Evolutionary conservation across 2,329 filamentous ascomycete species (phyloP), one percentile per base, ranked within the genome.

Genomic region (Phoma herbarum): DNA sequence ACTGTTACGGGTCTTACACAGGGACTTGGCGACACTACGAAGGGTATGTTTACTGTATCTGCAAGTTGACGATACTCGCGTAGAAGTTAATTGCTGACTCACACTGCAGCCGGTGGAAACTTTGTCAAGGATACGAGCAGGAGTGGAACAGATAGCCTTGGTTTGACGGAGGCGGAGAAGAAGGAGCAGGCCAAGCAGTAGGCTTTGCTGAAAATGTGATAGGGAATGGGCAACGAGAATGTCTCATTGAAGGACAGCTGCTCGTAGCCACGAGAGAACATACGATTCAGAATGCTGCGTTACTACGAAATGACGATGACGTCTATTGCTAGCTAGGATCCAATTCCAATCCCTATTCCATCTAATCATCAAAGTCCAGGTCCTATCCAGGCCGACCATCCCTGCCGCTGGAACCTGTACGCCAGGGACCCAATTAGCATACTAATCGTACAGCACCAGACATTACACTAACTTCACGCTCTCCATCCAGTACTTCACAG

Each of bases 11-110:
- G 75, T 0, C 63, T 77, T 6, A 76, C 73, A 8, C 59, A 68
- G 45, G 75, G 74, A 0, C 18, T 75, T 18, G 75, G 75, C 0
- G 75, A 78, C 54, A 77, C 73, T 2, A 75, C 71, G 0, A 76
- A 76, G 46, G 68, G 72, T 73, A 59, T 10, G 69, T 48, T 10
- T 3, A 9, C 25, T 31, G 28, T 35, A 9, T 35, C 3, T 18
- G 16, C 31, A 16, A 35, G 31, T 35, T 35, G 31, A n/a, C 16
- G 16, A 8, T 18, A 6, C 31, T 18, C 7, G 16, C n/a, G 11
- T 7, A 3, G 31, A 2, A 23, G 25, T 20, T 39, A 14, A 31
- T 31, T 23, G 46, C 60, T 70, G 49, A 68, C 16, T 7, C 14
- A 18, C 10, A 10, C 22, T 25, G 6, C 50, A 74, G 71, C 73